phyloP scores from a whole-genome alignment of 306 rosid species.

The Trichosanthes cucumerina region DNA sequence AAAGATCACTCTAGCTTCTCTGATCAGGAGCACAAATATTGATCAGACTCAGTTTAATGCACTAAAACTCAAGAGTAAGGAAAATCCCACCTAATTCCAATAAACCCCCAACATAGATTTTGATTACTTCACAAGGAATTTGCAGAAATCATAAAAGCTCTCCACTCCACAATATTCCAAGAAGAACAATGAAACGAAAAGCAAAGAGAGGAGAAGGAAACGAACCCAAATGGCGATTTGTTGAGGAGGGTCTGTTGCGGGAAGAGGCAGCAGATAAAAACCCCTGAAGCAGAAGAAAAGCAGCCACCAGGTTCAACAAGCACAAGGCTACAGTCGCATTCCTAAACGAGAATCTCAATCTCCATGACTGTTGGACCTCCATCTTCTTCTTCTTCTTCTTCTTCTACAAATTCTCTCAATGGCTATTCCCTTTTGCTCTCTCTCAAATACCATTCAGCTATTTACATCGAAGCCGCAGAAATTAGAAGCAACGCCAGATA shows the following conservation, averaged over 20 bases:
- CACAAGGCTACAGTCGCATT: slow-evolving; percentile 75
- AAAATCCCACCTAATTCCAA: neutral
- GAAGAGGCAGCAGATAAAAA: slow-evolving; percentile 56
- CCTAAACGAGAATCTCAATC: slow-evolving; percentile 61
- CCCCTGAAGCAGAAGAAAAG: slow-evolving; percentile 64
- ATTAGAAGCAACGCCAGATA: neutral
- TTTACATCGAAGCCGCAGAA: neutral
- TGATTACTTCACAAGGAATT: neutral
- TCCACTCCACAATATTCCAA: neutral
- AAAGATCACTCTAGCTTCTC: neutral
- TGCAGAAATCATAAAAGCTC: neutral
- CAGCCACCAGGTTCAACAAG: slow-evolving; percentile 47
- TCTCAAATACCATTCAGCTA: neutral
- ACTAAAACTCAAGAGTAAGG: neutral
- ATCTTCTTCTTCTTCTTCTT: slow-evolving; percentile 21
- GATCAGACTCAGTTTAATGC: too few relatives aligned
- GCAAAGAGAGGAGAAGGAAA: neutral
- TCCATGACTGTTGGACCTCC: slow-evolving; percentile 84
- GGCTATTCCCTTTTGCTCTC: neutral
- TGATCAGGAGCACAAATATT: neutral
- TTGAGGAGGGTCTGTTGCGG: slow-evolving; percentile 37
- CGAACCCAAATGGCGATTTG: slow-evolving; percentile 34
- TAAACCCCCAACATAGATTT: neutral
- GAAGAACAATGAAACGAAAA: neutral
- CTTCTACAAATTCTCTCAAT: neutral